Conservation (phyloP, 768 basidiomycete species). For the Rhodosporidiobolus odoratus region DNA sequence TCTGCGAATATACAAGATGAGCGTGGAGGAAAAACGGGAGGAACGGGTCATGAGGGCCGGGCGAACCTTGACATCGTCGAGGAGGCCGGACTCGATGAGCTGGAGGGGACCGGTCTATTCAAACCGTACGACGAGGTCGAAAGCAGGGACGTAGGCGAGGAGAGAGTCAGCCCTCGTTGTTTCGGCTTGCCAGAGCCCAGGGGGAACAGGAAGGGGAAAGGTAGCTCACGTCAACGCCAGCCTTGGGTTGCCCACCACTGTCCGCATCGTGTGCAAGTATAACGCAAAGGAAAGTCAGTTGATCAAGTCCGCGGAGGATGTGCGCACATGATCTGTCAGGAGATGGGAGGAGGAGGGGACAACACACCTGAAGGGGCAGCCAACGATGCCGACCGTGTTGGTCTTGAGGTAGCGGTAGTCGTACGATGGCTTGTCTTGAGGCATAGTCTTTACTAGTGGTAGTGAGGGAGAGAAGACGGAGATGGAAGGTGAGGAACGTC, state of each 20-base stretch:
- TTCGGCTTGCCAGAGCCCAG: neutral
- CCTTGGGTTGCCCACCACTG: conserved; percentile 57
- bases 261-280: neutral
- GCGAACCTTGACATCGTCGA: conserved; percentile 44
- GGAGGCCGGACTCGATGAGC: conserved; percentile 78
- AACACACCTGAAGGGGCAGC: conserved; percentile 87
- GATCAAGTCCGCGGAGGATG: no score
- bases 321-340: no score
- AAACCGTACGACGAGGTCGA: no score
- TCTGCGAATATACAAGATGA: neutral
- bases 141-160: conserved; percentile 21
- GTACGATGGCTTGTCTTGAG: conserved; percentile 22
- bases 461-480: neutral
- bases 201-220: neutral
- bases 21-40: neutral
- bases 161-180: neutral
- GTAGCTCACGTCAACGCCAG: conserved; percentile 63
- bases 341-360: neutral
- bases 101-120: conserved; percentile 68
- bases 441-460: neutral
- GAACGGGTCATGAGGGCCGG: neutral
- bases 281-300: no score
- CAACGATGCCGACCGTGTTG: conserved; percentile 76
- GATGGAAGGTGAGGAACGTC: no score
- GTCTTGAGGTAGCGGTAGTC: conserved; percentile 40